Evolutionary conservation across 2,329 filamentous ascomycete genomes (phyloP).

Genomic region (Botrytis fragariae): DNA sequence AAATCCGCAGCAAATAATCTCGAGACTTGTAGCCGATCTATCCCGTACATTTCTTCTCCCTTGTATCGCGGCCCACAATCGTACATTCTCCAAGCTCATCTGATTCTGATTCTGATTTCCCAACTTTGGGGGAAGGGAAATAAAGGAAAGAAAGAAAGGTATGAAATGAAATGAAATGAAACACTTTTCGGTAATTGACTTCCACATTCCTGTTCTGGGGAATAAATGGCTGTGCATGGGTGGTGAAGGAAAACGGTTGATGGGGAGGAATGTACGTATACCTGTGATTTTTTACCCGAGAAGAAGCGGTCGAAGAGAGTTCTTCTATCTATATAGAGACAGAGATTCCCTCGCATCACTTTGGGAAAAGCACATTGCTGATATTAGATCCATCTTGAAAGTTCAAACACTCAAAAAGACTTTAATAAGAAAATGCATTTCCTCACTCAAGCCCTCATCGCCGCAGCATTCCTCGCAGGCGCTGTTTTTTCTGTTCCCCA

Average conservation of each 20-base stretch:
- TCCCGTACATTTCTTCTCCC: fast-evolving
- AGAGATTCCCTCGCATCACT: neutral
- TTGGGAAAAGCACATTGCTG: neutral
- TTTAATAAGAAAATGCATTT: neutral
- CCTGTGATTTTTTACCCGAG: neutral
- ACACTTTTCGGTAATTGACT: neutral
- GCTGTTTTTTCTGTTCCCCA: neutral
- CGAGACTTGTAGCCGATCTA: neutral
- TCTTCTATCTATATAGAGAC: neutral
- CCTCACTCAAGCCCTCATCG: neutral
- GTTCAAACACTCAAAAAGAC: neutral
- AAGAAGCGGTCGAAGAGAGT: neutral
- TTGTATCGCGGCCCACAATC: neutral
- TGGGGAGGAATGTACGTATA: neutral
- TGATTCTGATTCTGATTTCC: neutral
- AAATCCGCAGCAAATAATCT: neutral
- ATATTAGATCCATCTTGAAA: neutral
- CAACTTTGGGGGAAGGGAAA: neutral
- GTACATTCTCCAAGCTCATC: neutral
- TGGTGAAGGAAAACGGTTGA: neutral
- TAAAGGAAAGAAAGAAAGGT: too few species aligned
- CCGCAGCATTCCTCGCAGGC: neutral
- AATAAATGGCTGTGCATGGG: neutral
- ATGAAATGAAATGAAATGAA: neutral
- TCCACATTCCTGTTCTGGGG: neutral